Evolutionary conservation across 73 alveolate genomes (phyloP).

Genomic region (Paramecium tetraurelia): DNA sequence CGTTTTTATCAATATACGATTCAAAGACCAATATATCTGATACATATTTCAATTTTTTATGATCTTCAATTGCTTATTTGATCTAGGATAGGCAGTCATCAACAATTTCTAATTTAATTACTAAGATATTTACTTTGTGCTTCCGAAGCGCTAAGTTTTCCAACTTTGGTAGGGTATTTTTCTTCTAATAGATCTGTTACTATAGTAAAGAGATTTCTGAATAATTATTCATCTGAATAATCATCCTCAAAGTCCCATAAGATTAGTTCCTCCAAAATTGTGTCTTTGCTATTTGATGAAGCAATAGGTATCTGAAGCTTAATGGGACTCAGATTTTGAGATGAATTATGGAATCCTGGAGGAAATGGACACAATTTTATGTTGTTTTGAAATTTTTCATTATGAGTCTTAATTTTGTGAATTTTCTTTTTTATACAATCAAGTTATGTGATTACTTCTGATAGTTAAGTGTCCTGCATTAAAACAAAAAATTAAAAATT

Average conservation of each 20-base stretch:
- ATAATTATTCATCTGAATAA: constrained; percentile 30
- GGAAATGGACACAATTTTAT: constrained; percentile 31
- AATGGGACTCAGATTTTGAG: not conserved
- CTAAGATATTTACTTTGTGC: not conserved
- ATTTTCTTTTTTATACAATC: constrained; percentile 27
- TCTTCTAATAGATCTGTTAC: not conserved
- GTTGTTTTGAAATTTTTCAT: constrained; percentile 16
- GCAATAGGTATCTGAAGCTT: not conserved
- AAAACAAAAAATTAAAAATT: not conserved
- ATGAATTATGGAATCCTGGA: not conserved
- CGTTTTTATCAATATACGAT: not conserved
- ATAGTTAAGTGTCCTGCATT: not conserved
- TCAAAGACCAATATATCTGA: not conserved
- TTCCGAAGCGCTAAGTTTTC: not conserved
- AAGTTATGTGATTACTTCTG: not conserved
- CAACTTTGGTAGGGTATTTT: not conserved
- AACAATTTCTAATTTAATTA: not conserved
- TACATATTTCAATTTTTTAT: not conserved
- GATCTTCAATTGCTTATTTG: not conserved
- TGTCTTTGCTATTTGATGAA: not conserved
- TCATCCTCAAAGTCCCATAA: constrained; percentile 20
- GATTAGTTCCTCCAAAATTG: not conserved
- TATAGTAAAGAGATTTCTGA: constrained; percentile 9
- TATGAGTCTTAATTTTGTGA: constrained; percentile 28
- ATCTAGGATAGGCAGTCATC: not conserved